A percentile compares a stretch with the other conserved stretches of the same genome.
These are phyloP conservation scores for Secale cereale DNA, from an alignment of 176 grass and related monocot species.

Conservation along the genomic window DNA sequence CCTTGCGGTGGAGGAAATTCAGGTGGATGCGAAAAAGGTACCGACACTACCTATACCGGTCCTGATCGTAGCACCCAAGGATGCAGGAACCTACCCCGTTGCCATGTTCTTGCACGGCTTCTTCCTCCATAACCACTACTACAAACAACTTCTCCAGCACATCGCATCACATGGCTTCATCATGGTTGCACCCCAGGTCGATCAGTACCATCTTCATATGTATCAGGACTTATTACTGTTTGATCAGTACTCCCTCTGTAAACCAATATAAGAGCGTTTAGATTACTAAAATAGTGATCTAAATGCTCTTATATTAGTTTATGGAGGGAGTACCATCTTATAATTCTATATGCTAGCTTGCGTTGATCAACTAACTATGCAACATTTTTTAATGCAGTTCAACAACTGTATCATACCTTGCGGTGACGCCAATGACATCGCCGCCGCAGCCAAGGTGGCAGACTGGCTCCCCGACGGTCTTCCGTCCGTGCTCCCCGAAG, in stretches of 20 bases:
- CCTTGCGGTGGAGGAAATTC: neutral
- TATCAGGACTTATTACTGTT: neutral
- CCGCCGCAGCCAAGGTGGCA: too few species aligned
- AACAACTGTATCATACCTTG: too few species aligned
- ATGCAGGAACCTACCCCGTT: constrained; percentile 39
- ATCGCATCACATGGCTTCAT: constrained; percentile 63
- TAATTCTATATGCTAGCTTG: neutral
- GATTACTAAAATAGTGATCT: too few species aligned
- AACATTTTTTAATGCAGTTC: too few species aligned
- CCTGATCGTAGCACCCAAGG: constrained; percentile 38
- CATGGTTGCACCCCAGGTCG: constrained; percentile 49
- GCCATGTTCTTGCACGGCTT: constrained; percentile 52
- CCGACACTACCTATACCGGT: constrained; percentile 23
- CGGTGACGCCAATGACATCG: too few species aligned
- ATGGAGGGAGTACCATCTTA: too few species aligned
- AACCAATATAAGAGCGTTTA: too few species aligned
- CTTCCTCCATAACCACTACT: constrained; percentile 45
- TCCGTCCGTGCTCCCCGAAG: too few species aligned
- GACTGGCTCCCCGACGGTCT: too few species aligned
- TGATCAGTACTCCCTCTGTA: too few species aligned
- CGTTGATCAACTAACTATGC: too few species aligned
- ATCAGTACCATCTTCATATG: neutral
- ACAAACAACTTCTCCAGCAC: constrained; percentile 27
- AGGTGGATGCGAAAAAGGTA: neutral
- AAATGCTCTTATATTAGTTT: too few species aligned